Evolutionary conservation across 495 filamentous ascomycete species (phyloP).

Genomic region (Aspergillus ellipticus): DNA sequence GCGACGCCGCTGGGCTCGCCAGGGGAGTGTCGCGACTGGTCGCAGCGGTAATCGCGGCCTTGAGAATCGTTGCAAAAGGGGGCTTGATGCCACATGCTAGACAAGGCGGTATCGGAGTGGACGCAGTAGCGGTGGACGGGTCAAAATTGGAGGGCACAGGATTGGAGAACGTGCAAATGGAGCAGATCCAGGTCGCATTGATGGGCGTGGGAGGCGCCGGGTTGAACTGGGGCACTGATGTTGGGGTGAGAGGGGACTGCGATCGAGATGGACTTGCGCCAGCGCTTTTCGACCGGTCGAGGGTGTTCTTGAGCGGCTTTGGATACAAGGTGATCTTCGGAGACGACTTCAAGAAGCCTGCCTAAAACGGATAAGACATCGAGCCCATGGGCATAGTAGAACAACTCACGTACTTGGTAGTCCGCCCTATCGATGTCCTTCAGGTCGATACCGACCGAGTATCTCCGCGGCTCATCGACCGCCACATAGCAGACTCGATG

Average conservation of each 20-base stretch:
- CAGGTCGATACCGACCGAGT: slow-evolving; percentile 79
- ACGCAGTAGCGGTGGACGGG: slow-evolving; percentile 65
- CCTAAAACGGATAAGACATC: slow-evolving; percentile 47
- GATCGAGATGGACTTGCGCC: slow-evolving; percentile 33
- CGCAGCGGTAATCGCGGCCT: slow-evolving; percentile 73
- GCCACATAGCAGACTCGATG: slow-evolving; percentile 95
- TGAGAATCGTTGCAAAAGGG: slow-evolving; percentile 71
- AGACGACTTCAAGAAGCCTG: slow-evolving; percentile 92
- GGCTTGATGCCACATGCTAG: slow-evolving; percentile 93
- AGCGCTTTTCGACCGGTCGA: slow-evolving; percentile 30
- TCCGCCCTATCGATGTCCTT: slow-evolving; percentile 90
- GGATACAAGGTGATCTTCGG: slow-evolving; percentile 86
- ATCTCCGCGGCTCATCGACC: slow-evolving; percentile 77
- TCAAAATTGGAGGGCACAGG: slow-evolving; percentile 91
- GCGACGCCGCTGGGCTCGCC: slow-evolving; percentile 15
- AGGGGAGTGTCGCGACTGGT: slow-evolving; percentile 46
- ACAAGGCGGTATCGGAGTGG: slow-evolving; percentile 80
- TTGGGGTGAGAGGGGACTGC: slow-evolving; percentile 25
- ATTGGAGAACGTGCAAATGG: slow-evolving; percentile 97
- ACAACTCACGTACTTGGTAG: slow-evolving; percentile 63
- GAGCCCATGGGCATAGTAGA: background rate
- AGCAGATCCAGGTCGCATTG: slow-evolving; percentile 92
- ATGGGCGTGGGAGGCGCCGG: slow-evolving; percentile 28
- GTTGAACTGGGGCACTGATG: slow-evolving; percentile 14
- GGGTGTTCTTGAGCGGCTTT: slow-evolving; percentile 60